A percentile compares a stretch with the other conserved stretches of the same genome.
phyloP scores from a whole-genome alignment of 2,329 filamentous ascomycete genomes.

The Parastagonospora avenae region DNA sequence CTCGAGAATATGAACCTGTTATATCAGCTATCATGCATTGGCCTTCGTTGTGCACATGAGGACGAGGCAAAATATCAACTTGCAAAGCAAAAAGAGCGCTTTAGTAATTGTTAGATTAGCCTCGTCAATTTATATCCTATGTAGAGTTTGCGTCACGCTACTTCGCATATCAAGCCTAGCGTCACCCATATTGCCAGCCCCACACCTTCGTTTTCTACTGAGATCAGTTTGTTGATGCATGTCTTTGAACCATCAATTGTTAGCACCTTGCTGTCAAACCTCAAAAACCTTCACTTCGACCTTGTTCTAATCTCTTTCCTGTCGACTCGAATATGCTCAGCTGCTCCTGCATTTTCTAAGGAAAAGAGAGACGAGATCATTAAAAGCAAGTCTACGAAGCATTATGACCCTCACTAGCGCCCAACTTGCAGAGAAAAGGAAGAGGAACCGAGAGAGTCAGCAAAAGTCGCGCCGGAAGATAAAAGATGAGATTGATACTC shows the following conservation, averaged over 20 bases:
- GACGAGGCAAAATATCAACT: too few relatives aligned
- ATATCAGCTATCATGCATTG: too few relatives aligned
- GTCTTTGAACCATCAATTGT: background rate
- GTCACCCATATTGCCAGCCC: too few relatives aligned
- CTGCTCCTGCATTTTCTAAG: background rate
- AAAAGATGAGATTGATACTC: background rate
- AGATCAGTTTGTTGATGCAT: background rate
- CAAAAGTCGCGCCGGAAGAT: background rate
- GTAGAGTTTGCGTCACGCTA: too few relatives aligned
- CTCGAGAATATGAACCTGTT: too few relatives aligned
- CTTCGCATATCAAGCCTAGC: too few relatives aligned
- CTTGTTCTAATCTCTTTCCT: background rate
- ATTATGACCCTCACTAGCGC: background rate
- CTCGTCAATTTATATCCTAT: too few relatives aligned
- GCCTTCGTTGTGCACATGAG: too few relatives aligned
- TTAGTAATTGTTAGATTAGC: too few relatives aligned
- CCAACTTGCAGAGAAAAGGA: background rate
- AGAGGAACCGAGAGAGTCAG: background rate
- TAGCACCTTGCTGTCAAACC: background rate
- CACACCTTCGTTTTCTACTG: background rate
- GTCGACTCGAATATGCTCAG: too few relatives aligned
- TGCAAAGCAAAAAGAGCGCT: too few relatives aligned
- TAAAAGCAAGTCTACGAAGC: background rate
- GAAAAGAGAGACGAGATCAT: background rate
- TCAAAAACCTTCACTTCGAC: background rate